Evolutionary conservation across 169 alveolate genomes (phyloP), one percentile per base, ranked within the genome.

Genomic region (Plasmodium gonderi): DNA sequence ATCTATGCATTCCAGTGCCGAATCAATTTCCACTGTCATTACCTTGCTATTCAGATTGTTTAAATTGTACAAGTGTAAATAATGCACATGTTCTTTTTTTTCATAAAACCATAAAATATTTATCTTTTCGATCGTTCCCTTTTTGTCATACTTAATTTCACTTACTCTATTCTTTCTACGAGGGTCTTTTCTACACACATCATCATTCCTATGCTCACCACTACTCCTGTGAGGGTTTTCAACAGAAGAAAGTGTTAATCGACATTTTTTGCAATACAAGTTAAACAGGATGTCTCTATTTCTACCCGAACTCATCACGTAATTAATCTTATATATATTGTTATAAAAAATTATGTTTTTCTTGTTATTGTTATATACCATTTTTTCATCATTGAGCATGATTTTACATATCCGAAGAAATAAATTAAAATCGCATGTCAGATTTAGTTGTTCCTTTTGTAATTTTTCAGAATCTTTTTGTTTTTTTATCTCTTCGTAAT

Each of bases 31-130:
- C 1, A 90, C 69, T 3, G 94, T 64, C 76, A 90, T 44, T 29
- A 31, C 49, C 5, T 78, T 40, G 26, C 94, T 78, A 17, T 65
- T 77, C 8, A 90, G 20, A 7, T 90, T 90, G 42, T 90, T 90
- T 40, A 90, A 65, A 9, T 90, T 90, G 31, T 65, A 78, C 9
- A 90, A 23, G 42, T 90, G 94, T 11, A 90, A 67, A 77, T 90
- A 78, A 12, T 90, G 90, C 36, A 7, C 49, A 12, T 65, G 38
- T 14, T 76, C 79, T 1, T 40, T 17, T 51, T 45, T 14, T 65
- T 90, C 94, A 45, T 90, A 90, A 29, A 90, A 78, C 94, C 94
- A 90, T 17, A 90, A 20, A 6, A 90, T 12, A 51, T 65, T 67
- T 14, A 90, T 44, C n/a, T 44, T 65, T 54, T 90, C 90, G 5